Percentiles rank a stretch among this genome's conserved stretches.
These are phyloP conservation scores for Zea luxurians DNA, from an alignment of 176 grass and related monocot species.

Conservation along the genomic window DNA sequence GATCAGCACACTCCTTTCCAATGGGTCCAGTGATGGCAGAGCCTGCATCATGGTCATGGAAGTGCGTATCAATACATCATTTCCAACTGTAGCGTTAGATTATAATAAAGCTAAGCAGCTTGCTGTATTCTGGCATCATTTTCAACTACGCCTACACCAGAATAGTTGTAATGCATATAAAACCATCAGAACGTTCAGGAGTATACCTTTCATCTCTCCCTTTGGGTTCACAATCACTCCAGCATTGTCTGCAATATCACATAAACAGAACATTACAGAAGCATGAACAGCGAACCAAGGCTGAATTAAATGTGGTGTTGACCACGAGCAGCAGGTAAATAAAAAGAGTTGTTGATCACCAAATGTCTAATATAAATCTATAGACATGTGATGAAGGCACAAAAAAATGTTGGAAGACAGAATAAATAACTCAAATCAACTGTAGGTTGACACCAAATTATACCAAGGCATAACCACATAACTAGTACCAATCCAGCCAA, in stretches of 20 bases:
- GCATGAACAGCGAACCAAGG: neutral
- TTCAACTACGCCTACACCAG: neutral
- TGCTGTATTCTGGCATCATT: neutral
- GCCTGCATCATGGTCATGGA: conserved; percentile 28
- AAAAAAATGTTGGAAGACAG: neutral
- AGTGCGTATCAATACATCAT: neutral
- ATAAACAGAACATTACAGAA: conserved; percentile 14
- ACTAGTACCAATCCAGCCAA: neutral
- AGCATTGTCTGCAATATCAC: conserved; percentile 58
- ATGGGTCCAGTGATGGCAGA: conserved; percentile 94
- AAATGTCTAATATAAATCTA: neutral
- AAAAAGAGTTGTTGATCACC: neutral
- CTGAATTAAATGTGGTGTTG: neutral
- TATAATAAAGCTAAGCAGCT: neutral
- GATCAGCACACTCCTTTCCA: conserved; percentile 84
- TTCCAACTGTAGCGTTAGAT: neutral
- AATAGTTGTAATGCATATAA: neutral
- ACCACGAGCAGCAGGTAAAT: neutral
- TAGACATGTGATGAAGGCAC: too few species aligned
- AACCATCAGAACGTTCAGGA: neutral
- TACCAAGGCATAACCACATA: neutral
- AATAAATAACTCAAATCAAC: neutral
- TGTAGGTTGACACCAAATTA: neutral
- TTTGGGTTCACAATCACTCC: conserved; percentile 86
- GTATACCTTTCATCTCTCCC: conserved; percentile 81